Evolutionary conservation across 31 red algal species (phyloP).

Genomic region (Asparagopsis taxiformis): DNA sequence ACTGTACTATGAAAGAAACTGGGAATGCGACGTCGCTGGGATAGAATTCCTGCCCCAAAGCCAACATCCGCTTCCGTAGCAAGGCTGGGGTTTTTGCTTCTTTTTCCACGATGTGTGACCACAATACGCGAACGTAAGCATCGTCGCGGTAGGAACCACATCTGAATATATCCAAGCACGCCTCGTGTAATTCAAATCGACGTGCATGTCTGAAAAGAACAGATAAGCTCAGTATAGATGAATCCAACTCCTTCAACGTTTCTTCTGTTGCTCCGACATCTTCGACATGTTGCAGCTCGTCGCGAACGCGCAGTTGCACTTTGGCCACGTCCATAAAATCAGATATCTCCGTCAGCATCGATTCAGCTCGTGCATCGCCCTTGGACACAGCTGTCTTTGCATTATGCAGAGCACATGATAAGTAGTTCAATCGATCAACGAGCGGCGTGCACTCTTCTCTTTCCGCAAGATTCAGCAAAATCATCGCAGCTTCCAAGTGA

Average conservation of each 20-base stretch:
- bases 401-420: constrained; percentile 82
- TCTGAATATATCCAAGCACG: constrained; percentile 69
- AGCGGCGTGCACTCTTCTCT: constrained; percentile 26
- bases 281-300: constrained; percentile 53
- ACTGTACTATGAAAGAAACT: constrained; percentile 47
- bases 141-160: constrained; percentile 86
- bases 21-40: constrained; percentile 71
- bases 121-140: constrained; percentile 61
- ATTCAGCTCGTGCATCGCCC: constrained; percentile 65
- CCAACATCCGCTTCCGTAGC: constrained; percentile 30
- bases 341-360: constrained; percentile 59
- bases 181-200: constrained; percentile 73
- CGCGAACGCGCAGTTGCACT: constrained; percentile 75
- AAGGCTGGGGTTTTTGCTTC: constrained; percentile 23
- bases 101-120: constrained; percentile 62
- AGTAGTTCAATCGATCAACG: constrained; percentile 67
- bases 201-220: constrained; percentile 76
- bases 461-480: constrained; percentile 66
- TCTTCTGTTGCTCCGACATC: constrained; percentile 1
- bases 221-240: constrained; percentile 57
- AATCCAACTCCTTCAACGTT: constrained; percentile 49
- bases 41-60: constrained; percentile 69
- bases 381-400: constrained; percentile 69
- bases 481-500: constrained; percentile 76
- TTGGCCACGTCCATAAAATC: constrained; percentile 90